Evolutionary conservation across 169 alveolate genomes (phyloP), one percentile per base, ranked within the genome.

Genomic region (Plasmodium relictum): DNA sequence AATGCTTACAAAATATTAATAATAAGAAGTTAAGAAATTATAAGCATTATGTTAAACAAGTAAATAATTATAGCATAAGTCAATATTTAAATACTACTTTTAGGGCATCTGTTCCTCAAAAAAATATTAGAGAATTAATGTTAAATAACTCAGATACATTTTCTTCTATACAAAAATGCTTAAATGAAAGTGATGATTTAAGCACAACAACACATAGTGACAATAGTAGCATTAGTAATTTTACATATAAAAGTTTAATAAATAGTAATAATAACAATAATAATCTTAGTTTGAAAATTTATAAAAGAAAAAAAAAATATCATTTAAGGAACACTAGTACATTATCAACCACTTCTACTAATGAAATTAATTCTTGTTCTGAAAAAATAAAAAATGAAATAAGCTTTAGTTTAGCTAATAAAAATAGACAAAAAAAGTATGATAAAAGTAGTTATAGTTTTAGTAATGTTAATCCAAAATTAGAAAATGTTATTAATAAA

Each of bases 1-100:
- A 80, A 42, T 80, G 90, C 48, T 26, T 80, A 56, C 80, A 80
- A 56, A 80, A 63, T 61, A 80, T 80, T 58, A 80, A 80, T 52
- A 44, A 68, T 45, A 45, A 80, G 68, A 80, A 44, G 31, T 41
- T 80, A 80, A 80, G 48, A 7, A 37, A 71, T 22, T 80, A 80
- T 71, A 65, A 65, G 44, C 39, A 80, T 70, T 52, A 56, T 41
- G 56, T 80, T 61, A 80, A 66, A 61, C 83, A 70, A 54, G 90
- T 80, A 59, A 80, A 66, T 69, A 71, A 80, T 42, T 80, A 80
- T 45, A 80, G 52, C 26, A 18, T 80, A 52, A 80, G 73, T 80
- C 83, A 80, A 18, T 80, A 66, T 80, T 18, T 68, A 44, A 80
- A 70, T 80, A 74, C 56, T 22, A 56, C 80, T 24, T 65, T 66